Conservation (phyloP, 2,329 filamentous ascomycete species). For the Pyricularia grisea region DNA sequence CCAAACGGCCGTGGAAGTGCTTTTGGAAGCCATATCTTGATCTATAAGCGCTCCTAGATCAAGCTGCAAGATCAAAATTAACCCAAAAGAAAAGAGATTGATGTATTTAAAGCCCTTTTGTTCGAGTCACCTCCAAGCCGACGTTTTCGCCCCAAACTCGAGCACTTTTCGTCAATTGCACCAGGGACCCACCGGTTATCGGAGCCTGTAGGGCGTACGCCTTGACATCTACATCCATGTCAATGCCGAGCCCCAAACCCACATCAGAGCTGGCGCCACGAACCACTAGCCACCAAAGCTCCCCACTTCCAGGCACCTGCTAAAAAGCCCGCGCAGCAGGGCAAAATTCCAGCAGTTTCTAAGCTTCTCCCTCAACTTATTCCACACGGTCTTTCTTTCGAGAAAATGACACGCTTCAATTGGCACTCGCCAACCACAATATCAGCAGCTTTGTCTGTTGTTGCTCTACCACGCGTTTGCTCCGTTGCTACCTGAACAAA, state of each 20-base stretch:
- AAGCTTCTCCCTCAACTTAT: background rate
- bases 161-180: background rate
- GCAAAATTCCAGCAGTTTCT: background rate
- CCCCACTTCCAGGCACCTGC: background rate
- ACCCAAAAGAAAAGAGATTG: background rate
- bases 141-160: background rate
- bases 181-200: background rate
- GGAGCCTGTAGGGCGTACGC: background rate
- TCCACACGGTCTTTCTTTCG: background rate
- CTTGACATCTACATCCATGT: too few relatives aligned
- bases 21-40: background rate
- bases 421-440: constrained; percentile 4
- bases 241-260: background rate
- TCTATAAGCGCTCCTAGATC: background rate
- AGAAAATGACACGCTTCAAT: constrained; percentile 8
- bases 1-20: background rate
- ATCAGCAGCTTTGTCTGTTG: constrained; percentile 3
- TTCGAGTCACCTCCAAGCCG: background rate
- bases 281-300: background rate
- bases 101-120: background rate
- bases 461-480: background rate
- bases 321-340: background rate
- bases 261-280: background rate
- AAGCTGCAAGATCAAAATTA: background rate
- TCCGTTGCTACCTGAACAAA: background rate